Percentiles rank a stretch among this genome's conserved stretches.
These are phyloP conservation scores for Gossypium mustelinum DNA, from an alignment of 345 rosid genomes.

Conservation along the genomic window DNA sequence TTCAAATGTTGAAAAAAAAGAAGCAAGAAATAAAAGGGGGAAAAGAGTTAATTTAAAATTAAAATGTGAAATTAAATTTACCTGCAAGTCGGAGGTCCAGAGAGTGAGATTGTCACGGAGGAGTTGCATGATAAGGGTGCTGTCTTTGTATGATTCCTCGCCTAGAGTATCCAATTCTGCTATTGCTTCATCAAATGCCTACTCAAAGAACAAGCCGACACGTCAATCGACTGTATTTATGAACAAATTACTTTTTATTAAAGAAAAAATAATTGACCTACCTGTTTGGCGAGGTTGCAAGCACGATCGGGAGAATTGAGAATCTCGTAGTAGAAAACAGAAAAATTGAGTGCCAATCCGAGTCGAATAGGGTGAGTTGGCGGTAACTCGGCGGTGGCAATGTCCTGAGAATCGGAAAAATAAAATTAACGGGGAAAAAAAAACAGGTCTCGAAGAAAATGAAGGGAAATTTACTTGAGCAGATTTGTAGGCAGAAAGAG, in stretches of 20 bases:
- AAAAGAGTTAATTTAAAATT: not conserved
- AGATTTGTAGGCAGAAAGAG: constrained; percentile 35
- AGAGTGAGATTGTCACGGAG: constrained; percentile 94
- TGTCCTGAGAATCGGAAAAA: constrained; percentile 43
- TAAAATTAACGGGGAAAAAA: not conserved
- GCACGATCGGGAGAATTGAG: constrained; percentile 97
- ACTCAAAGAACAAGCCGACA: not conserved
- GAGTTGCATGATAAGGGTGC: constrained; percentile 96
- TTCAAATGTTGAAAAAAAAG: not conserved
- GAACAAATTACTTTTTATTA: not conserved
- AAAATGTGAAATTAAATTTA: constrained; percentile 8
- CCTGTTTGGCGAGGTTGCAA: constrained; percentile 90
- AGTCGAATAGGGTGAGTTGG: constrained; percentile 91
- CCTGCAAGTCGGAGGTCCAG: constrained; percentile 99
- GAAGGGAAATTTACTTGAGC: not conserved
- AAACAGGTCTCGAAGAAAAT: not conserved
- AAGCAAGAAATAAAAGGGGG: not conserved
- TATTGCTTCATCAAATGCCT: constrained; percentile 94
- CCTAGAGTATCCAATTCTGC: constrained; percentile 95
- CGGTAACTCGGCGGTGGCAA: constrained; percentile 74
- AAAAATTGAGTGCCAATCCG: constrained; percentile 84
- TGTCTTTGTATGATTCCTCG: constrained; percentile 95
- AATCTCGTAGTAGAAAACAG: constrained; percentile 89
- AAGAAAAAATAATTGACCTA: constrained; percentile 2
- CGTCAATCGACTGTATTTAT: not conserved